Conservation (phyloP, 2,329 filamentous ascomycete species). For the Xylariales sp. region DNA sequence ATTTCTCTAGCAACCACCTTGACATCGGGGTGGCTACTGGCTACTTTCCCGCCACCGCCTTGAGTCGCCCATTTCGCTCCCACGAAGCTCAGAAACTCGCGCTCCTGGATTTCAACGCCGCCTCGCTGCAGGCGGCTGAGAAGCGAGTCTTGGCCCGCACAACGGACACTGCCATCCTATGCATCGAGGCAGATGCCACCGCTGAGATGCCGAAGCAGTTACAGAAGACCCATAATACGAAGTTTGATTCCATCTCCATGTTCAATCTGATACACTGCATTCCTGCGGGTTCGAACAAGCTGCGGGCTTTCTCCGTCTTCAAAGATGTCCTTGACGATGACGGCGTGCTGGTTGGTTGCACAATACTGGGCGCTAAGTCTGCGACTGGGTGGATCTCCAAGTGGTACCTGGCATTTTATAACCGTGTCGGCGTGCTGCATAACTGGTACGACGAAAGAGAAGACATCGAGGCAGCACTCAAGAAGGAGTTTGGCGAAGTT, state of each 20-base stretch:
- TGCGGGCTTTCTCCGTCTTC: conserved; percentile 23
- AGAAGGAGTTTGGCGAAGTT: conserved; percentile 31
- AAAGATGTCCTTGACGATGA: conserved; percentile 25
- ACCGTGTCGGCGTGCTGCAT: conserved; percentile 29
- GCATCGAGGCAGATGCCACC: conserved; percentile 30
- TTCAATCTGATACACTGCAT: conserved; percentile 40
- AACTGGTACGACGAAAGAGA: conserved; percentile 32
- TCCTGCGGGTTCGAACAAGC: conserved; percentile 25
- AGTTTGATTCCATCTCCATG: conserved; percentile 38
- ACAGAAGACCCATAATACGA: conserved; percentile 14
- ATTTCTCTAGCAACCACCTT: conserved; percentile 30
- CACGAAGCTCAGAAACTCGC: conserved; percentile 22
- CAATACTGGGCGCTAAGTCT: conserved; percentile 27
- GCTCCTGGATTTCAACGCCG: conserved; percentile 30
- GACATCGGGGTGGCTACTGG: conserved; percentile 36
- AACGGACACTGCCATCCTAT: conserved; percentile 16
- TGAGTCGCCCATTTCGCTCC: conserved; percentile 13
- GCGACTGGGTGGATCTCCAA: conserved; percentile 19
- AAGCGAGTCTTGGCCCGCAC: conserved; percentile 17
- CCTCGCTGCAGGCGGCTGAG: conserved; percentile 25
- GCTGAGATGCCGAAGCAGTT: conserved; percentile 23
- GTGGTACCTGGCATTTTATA: conserved; percentile 26
- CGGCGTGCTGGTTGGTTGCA: conserved; percentile 33
- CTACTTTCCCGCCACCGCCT: conserved; percentile 27
- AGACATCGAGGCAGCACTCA: conserved; percentile 26